Percentiles rank a stretch among this genome's conserved stretches.
Evolutionary conservation across 2,329 filamentous ascomycete genomes (phyloP).

Genomic region (Penicillium psychrosexuale): DNA sequence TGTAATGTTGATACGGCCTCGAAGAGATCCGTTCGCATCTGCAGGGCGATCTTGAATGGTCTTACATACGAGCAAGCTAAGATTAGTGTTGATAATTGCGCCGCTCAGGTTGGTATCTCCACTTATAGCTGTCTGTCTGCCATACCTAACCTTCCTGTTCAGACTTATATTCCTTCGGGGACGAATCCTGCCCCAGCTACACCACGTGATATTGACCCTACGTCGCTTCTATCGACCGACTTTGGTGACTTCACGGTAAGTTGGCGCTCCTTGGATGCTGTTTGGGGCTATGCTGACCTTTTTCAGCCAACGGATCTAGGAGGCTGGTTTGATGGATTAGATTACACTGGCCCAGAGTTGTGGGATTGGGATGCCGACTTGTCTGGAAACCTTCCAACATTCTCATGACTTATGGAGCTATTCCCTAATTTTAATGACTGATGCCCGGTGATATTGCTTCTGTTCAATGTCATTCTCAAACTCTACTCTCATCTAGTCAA

Average conservation of each 20-base stretch:
- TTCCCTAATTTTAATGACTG: background rate
- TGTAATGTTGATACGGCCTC: slow-evolving; percentile 24
- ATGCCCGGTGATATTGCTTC: background rate
- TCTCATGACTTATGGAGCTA: slow-evolving; percentile 1
- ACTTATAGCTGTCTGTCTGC: background rate
- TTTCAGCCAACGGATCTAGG: slow-evolving; percentile 30
- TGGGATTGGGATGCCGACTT: slow-evolving; percentile 34
- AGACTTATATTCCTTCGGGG: slow-evolving; percentile 16
- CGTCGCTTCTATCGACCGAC: slow-evolving; percentile 21
- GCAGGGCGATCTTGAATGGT: slow-evolving; percentile 25
- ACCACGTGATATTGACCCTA: slow-evolving; percentile 26
- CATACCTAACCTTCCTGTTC: slow-evolving; percentile 8
- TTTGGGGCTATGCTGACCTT: slow-evolving; percentile 10
- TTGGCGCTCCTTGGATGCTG: no score
- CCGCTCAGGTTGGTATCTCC: slow-evolving; percentile 16
- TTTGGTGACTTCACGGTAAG: slow-evolving; percentile 28
- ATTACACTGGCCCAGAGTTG: slow-evolving; percentile 25
- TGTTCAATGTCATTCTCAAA: background rate
- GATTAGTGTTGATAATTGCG: slow-evolving; percentile 13
- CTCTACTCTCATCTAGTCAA: background rate
- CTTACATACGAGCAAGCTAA: slow-evolving; percentile 22
- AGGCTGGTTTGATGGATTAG: slow-evolving; percentile 29
- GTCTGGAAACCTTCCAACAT: slow-evolving; percentile 15
- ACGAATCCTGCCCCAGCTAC: slow-evolving; percentile 14
- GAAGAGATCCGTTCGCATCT: slow-evolving; percentile 22